Evolutionary conservation across 805 yeast species (phyloP).

Genomic region (Alloascoidea hylecoeti): DNA sequence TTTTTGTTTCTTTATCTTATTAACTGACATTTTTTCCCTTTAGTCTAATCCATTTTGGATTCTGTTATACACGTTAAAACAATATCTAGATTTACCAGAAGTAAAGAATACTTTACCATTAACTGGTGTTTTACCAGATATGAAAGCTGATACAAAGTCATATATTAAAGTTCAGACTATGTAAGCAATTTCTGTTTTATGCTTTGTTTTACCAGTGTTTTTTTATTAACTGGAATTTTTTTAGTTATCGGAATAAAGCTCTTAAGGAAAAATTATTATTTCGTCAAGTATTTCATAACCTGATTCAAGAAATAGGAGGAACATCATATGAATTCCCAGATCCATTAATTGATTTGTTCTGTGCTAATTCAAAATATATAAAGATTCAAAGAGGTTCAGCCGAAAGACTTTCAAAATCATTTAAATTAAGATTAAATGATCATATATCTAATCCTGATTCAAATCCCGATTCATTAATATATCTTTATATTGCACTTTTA

Average conservation of each 20-base stretch:
- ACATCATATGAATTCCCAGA: conserved; percentile 9
- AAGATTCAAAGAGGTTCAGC: conserved; percentile 21
- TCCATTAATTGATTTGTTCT: conserved; percentile 31
- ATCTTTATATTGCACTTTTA: background rate
- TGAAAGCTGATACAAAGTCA: conserved; percentile 61
- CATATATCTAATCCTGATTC: background rate
- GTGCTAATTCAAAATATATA: conserved; percentile 44
- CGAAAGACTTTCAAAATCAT: background rate
- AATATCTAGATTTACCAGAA: conserved; percentile 25
- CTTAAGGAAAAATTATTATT: background rate
- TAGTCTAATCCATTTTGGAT: conserved; percentile 39
- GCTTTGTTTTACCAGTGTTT: background rate
- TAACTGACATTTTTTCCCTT: conserved; percentile 5
- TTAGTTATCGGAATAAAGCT: conserved; percentile 1
- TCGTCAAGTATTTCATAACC: background rate
- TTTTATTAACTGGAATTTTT: background rate
- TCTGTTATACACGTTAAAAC: conserved; percentile 35
- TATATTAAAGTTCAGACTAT: conserved; percentile 45
- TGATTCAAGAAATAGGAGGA: no score
- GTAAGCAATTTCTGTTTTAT: conserved; percentile 22
- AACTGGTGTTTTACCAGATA: conserved; percentile 71
- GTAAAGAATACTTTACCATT: conserved; percentile 36
- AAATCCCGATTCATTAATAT: background rate
- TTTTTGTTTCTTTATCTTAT: no score
- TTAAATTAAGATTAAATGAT: background rate